Evolutionary conservation across 495 filamentous ascomycete genomes (phyloP).

Genomic region (Chaetomidium leptoderma): DNA sequence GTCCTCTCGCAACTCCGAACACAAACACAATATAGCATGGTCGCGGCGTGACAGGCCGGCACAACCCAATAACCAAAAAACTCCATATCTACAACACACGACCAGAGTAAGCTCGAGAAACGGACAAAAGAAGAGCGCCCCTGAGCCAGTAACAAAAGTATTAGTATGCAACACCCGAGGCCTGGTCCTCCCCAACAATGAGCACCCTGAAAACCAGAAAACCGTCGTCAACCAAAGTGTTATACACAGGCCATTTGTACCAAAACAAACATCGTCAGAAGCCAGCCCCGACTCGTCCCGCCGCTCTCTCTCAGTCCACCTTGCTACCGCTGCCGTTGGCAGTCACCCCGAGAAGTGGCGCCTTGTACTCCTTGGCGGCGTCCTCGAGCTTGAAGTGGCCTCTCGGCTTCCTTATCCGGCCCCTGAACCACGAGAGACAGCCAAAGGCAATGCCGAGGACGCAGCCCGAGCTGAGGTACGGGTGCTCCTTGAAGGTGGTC

Average conservation of each 20-base stretch:
- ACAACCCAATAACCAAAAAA: background rate
- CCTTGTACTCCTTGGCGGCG: constrained; percentile 8
- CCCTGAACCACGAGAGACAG: constrained; percentile 19
- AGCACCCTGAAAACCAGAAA: background rate
- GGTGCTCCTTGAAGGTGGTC: constrained; percentile 63
- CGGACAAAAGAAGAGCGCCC: background rate
- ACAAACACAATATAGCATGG: background rate
- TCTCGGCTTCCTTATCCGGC: constrained; percentile 7
- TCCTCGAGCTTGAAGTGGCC: constrained; percentile 19
- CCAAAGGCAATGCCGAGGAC: constrained; percentile 25
- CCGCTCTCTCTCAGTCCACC: constrained; percentile 12
- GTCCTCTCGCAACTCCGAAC: too few species aligned
- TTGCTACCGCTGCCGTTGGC: constrained; percentile 14
- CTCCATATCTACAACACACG: background rate
- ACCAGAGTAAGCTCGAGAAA: background rate
- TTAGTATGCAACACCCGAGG: constrained; percentile 14
- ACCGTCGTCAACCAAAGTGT: background rate
- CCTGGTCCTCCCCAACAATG: background rate
- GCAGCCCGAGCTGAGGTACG: constrained; percentile 54
- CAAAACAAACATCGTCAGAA: background rate
- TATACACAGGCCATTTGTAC: constrained; percentile 7
- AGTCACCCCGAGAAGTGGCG: background rate
- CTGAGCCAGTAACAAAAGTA: background rate
- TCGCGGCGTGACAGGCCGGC: too few species aligned
- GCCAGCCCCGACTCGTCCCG: background rate